A percentile compares a stretch with the other conserved stretches of the same genome.
Evolutionary conservation across 371 early-diverging fungal genomes (phyloP).

Genomic region (Mycotypha africana): DNA sequence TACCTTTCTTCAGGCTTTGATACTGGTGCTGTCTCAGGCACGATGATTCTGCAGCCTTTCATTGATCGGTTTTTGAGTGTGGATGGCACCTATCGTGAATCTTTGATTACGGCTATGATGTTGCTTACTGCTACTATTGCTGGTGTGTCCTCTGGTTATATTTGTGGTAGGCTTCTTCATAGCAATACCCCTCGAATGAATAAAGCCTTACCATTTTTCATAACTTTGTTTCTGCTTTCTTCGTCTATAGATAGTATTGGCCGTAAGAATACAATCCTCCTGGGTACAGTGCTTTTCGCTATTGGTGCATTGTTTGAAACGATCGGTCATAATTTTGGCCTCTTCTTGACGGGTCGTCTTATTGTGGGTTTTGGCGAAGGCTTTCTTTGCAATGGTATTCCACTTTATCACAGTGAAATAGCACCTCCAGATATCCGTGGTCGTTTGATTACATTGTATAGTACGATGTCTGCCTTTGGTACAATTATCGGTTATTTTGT

Average conservation of each 20-base stretch:
- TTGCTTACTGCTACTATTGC: slow-evolving; percentile 43
- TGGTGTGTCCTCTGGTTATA: slow-evolving; percentile 31
- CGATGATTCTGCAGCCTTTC: slow-evolving; percentile 17
- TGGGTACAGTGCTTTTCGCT: slow-evolving; percentile 30
- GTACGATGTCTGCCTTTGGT: slow-evolving; percentile 31
- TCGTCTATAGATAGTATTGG: slow-evolving; percentile 29
- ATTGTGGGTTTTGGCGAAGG: slow-evolving; percentile 42
- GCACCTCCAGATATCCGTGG: slow-evolving; percentile 69
- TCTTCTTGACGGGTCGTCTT: slow-evolving; percentile 34
- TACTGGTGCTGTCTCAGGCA: slow-evolving; percentile 14
- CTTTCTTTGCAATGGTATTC: slow-evolving; percentile 34
- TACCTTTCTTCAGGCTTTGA: too few relatives aligned
- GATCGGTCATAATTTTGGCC: slow-evolving; percentile 36
- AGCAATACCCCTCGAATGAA: too few relatives aligned
- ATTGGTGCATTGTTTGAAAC: slow-evolving; percentile 42
- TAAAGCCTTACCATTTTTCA: too few relatives aligned
- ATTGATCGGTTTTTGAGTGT: slow-evolving; percentile 11
- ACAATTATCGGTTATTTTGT: slow-evolving; percentile 43
- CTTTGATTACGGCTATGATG: slow-evolving; percentile 32
- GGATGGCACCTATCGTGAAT: slow-evolving; percentile 40
- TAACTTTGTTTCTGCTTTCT: too few relatives aligned
- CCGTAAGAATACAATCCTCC: slow-evolving; percentile 34
- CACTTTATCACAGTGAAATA: slow-evolving; percentile 50
- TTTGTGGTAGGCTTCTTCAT: slow-evolving; percentile 38
- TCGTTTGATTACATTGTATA: slow-evolving; percentile 37